Percentiles rank a stretch among this genome's conserved stretches.
Evolutionary conservation across 2,329 filamentous ascomycete species (phyloP).

Genomic region (Trichoderma sp.): DNA sequence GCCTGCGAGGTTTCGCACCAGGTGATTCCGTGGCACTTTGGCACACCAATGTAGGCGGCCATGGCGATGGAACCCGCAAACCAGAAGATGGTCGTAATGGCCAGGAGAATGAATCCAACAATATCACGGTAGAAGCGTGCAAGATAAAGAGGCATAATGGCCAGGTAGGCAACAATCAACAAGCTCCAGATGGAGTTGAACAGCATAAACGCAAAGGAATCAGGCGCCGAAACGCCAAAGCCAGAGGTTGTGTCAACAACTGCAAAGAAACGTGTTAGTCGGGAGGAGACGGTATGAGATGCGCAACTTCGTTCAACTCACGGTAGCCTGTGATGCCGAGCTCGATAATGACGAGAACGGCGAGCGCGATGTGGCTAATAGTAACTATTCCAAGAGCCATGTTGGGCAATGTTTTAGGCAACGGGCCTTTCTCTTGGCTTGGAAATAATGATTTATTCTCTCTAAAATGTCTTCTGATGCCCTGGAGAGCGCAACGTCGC

Average conservation of each 20-base stretch:
- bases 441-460: neutral
- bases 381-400: slow-evolving; percentile 56
- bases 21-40: slow-evolving; percentile 49
- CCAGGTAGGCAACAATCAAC: slow-evolving; percentile 67
- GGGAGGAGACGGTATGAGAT: no score
- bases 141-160: slow-evolving; percentile 62
- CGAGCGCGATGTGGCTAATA: slow-evolving; percentile 64
- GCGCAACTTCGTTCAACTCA: slow-evolving; percentile 38
- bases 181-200: slow-evolving; percentile 77
- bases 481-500: neutral
- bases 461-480: neutral
- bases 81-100: slow-evolving; percentile 81
- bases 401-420: slow-evolving; percentile 22
- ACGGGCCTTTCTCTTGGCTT: neutral
- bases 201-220: slow-evolving; percentile 70
- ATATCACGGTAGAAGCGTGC: slow-evolving; percentile 60
- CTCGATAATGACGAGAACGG: slow-evolving; percentile 67
- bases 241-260: slow-evolving; percentile 19
- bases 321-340: slow-evolving; percentile 72
- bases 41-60: slow-evolving; percentile 60
- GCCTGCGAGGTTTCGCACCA: slow-evolving; percentile 62
- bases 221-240: slow-evolving; percentile 40
- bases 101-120: slow-evolving; percentile 64
- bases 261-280: neutral
- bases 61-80: slow-evolving; percentile 80